phyloP scores from a whole-genome alignment of 495 filamentous ascomycete species.

The Penicillium psychrofluorescens region DNA sequence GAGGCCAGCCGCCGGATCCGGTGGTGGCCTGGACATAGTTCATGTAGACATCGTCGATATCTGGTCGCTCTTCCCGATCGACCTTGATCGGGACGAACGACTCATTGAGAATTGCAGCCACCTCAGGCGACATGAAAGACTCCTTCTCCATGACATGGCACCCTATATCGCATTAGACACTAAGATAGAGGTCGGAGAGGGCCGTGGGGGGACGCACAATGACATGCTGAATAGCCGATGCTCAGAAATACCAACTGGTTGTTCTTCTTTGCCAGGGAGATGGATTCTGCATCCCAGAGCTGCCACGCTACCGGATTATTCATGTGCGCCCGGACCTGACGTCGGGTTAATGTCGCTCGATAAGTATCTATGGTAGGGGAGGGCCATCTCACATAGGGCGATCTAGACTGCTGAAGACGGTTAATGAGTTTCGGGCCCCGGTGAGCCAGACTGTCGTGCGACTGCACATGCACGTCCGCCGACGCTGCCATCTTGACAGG shows the following conservation, averaged over 20 bases:
- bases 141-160: slow-evolving; percentile 93
- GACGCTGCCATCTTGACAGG: slow-evolving; percentile 10
- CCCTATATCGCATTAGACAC: slow-evolving; percentile 42
- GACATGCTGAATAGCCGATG: slow-evolving; percentile 93
- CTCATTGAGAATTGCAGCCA: slow-evolving; percentile 77
- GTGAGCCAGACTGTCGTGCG: slow-evolving; percentile 16
- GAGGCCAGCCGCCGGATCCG: slow-evolving; percentile 88
- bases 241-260: slow-evolving; percentile 90
- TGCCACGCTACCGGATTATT: slow-evolving; percentile 93
- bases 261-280: slow-evolving; percentile 66
- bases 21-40: slow-evolving; percentile 95
- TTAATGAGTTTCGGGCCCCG: slow-evolving; percentile 49
- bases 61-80: slow-evolving; percentile 90
- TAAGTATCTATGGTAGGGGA: no score
- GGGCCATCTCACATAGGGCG: slow-evolving; percentile 63
- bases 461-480: slow-evolving; percentile 21
- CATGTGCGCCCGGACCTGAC: slow-evolving; percentile 67
- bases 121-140: slow-evolving; percentile 75
- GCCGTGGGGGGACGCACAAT: slow-evolving; percentile 55
- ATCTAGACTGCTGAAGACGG: slow-evolving; percentile 64
- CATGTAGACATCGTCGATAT: slow-evolving; percentile 96
- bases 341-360: no score
- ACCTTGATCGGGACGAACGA: slow-evolving; percentile 89
- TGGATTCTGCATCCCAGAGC: slow-evolving; percentile 69
- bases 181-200: not conserved